Evolutionary conservation across 2,329 filamentous ascomycete genomes (phyloP), one percentile per base, ranked within the genome.

Genomic region (Penicillium sp.): DNA sequence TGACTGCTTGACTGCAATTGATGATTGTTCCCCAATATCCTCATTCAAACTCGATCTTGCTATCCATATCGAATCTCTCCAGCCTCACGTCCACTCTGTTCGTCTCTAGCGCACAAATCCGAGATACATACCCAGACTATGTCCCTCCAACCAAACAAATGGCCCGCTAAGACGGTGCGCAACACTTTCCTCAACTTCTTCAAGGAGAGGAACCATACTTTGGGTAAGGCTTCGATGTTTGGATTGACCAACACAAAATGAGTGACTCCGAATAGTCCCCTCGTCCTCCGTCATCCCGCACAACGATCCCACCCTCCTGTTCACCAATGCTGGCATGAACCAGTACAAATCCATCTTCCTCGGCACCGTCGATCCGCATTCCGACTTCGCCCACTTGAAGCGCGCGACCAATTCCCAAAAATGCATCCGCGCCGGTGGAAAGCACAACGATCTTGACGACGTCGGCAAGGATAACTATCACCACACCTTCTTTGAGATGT

Each of bases 321-420:
- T 98, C 78, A 90, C 91, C 73, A 98, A 98, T 83, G 93, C 93
- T 65, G 93, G 93, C 70, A 97, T 97, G 93, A 96, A 97, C 81
- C 92, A 97, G 79, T 97, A 95, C 80, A 97, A 97, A 81, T 84
- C 92, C 62, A 95, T 98, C 66, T 98, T 98, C 78, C 80, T 96
- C 47, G 93, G 93, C 55, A 96, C 91, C 42, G 83, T 96, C 65
- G 88, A 92, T 71, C 88, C 90, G 66, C 82, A 88, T 4, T 93
- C 95, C 65, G 87, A 91, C 67, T 88, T 97, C 75, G 87, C 88
- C 59, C 80, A 83, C 62, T 76, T 96, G 69, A 96, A 95, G 79
- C 88, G 92, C 70, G 93, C 91, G 33, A 87, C 87, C 69, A 95
- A 98, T 72, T 88, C 89, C 32, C 93, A 98, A 71, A 98, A 85